These are phyloP conservation scores for Pseudocercospora vitis DNA, from an alignment of 2,329 filamentous ascomycete species.

Conservation along the genomic window DNA sequence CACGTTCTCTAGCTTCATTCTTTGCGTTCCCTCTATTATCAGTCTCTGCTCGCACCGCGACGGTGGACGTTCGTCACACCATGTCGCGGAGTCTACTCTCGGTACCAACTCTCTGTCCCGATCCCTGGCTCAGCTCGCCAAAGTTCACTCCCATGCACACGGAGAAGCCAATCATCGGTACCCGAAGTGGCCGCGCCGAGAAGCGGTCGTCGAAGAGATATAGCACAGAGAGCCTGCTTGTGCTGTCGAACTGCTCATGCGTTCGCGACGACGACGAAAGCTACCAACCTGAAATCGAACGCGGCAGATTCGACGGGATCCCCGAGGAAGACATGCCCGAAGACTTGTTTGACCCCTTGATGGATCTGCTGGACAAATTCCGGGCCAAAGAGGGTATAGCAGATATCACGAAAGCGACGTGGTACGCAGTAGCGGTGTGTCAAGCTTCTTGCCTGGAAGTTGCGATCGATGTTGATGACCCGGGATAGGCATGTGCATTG, in stretches of 20 bases:
- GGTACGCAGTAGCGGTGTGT: constrained; percentile 7
- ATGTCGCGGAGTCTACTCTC: background rate
- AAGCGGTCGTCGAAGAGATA: background rate
- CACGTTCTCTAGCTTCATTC: no score
- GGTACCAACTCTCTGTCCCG: background rate
- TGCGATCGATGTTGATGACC: background rate
- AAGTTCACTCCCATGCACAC: background rate
- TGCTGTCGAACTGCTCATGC: background rate
- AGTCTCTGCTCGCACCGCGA: background rate
- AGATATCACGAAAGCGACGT: constrained; percentile 7
- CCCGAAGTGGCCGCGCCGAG: background rate
- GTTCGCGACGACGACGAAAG: background rate
- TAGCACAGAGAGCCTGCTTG: background rate
- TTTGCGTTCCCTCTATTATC: no score
- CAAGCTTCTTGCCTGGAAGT: background rate
- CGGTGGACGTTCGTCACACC: background rate
- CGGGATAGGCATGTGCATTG: constrained; percentile 10
- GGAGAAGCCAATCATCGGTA: background rate
- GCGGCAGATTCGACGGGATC: background rate
- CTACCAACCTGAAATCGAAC: background rate
- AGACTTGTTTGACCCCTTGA: background rate
- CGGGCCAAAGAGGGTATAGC: constrained; percentile 5
- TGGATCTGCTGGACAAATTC: constrained; percentile 9
- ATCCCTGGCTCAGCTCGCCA: background rate
- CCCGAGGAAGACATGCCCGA: background rate